Evolutionary conservation across 1,284 basidiomycete species (phyloP).

Genomic region (Papiliotrema laurentii): DNA sequence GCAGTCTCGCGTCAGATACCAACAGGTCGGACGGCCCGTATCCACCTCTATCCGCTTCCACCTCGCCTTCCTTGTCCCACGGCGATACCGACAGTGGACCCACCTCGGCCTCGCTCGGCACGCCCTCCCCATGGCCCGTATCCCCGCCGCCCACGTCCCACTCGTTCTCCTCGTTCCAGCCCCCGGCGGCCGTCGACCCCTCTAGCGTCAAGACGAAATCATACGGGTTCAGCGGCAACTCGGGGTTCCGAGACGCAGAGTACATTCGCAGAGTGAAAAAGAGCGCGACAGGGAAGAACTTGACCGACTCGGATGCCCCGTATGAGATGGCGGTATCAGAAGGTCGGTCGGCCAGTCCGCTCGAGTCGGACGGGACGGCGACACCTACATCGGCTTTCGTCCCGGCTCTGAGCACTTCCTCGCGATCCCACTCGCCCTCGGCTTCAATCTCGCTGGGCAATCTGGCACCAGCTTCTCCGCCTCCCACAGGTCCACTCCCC

Average conservation of each 20-base stretch:
- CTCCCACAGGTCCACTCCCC: not conserved
- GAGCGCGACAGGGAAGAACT: constrained; percentile 15
- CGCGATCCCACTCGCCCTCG: constrained; percentile 7
- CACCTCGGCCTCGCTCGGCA: not conserved
- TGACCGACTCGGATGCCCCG: constrained; percentile 8
- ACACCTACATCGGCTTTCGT: constrained; percentile 12
- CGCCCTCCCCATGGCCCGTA: not conserved
- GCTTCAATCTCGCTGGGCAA: constrained; percentile 2
- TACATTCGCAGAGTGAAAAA: constrained; percentile 34
- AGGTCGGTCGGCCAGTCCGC: constrained; percentile 9
- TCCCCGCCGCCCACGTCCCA: constrained; percentile 27
- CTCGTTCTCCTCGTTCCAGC: constrained; percentile 29
- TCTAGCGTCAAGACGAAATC: constrained; percentile 19
- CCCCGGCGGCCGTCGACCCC: constrained; percentile 21
- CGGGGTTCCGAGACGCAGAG: constrained; percentile 33
- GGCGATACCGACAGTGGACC: constrained; percentile 1
- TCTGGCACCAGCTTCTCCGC: constrained; percentile 5
- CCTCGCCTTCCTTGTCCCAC: not conserved
- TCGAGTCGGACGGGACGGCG: constrained; percentile 14
- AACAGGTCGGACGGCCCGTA: not conserved
- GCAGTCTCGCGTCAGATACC: not conserved
- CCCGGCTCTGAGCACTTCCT: not conserved
- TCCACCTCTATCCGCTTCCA: not conserved
- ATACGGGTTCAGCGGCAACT: constrained; percentile 38
- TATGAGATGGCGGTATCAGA: not conserved